Percentiles rank a stretch among this genome's conserved stretches.
These are phyloP conservation scores for Stipa capillata DNA, from an alignment of 176 grass and related monocot genomes.

Conservation along the genomic window DNA sequence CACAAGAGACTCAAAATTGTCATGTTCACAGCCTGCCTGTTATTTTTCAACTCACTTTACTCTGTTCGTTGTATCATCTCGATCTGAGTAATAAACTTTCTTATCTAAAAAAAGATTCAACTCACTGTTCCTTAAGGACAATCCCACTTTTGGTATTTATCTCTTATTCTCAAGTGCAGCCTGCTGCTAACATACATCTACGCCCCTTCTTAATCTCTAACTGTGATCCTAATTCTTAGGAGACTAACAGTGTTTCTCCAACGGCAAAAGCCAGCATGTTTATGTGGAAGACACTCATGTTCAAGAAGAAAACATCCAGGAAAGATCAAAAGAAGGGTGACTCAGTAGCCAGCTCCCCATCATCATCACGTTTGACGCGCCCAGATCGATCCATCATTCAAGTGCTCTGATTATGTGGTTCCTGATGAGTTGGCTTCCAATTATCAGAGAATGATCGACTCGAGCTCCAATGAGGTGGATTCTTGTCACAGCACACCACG, in stretches of 20 bases:
- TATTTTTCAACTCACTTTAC: neutral
- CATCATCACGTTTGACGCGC: conserved; percentile 28
- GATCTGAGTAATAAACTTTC: no score
- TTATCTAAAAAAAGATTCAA: conserved; percentile 25
- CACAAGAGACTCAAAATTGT: neutral
- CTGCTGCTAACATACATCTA: neutral
- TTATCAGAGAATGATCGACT: conserved; percentile 14
- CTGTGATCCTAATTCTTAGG: no score
- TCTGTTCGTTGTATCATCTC: no score
- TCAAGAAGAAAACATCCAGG: conserved; percentile 26
- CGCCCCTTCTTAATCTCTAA: neutral
- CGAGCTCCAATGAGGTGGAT: neutral
- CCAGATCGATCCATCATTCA: conserved; percentile 47
- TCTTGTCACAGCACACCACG: conserved; percentile 16
- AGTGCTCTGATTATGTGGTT: conserved; percentile 44
- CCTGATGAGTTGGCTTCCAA: conserved; percentile 28
- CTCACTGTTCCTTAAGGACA: neutral
- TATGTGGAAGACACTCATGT: conserved; percentile 35
- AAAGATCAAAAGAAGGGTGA: conserved; percentile 24
- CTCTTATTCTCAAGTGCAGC: neutral
- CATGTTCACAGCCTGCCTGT: neutral
- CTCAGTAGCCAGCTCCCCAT: conserved; percentile 2
- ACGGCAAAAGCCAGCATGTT: conserved; percentile 8
- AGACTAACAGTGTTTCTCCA: conserved; percentile 9
- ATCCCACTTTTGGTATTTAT: neutral